Conservation (phyloP, 2,329 filamentous ascomycete species). For the Exophiala alcalophila region DNA sequence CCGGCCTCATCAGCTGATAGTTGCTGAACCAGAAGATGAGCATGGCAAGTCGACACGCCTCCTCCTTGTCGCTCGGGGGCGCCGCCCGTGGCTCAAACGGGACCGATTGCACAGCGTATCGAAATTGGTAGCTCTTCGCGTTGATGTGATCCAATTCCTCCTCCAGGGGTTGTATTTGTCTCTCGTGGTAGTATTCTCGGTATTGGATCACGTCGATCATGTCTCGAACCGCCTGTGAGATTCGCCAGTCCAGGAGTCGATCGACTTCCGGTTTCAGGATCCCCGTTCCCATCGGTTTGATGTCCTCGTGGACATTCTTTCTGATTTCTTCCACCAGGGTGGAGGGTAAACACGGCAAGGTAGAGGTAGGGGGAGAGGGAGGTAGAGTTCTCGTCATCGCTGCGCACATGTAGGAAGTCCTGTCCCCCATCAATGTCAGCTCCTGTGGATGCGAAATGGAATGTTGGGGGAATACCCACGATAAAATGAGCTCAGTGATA, state of each 20-base stretch:
- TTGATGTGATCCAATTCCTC: conserved; percentile 18
- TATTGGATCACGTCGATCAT: conserved; percentile 19
- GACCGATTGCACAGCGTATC: conserved; percentile 14
- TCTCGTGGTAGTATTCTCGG: conserved; percentile 21
- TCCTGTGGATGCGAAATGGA: not conserved
- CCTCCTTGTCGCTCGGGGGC: conserved; percentile 19
- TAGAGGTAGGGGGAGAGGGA: conserved; percentile 15
- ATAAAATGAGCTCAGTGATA: conserved; percentile 16
- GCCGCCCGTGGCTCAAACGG: conserved; percentile 15
- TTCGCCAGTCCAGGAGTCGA: conserved; percentile 15
- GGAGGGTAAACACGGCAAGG: conserved; percentile 6
- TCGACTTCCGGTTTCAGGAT: conserved; percentile 13
- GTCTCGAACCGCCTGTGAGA: conserved; percentile 17
- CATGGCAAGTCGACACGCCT: conserved; percentile 14
- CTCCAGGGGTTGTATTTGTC: conserved; percentile 8
- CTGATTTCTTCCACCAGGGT: conserved; percentile 15
- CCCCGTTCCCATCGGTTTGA: conserved; percentile 14
- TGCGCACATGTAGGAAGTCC: conserved; percentile 19
- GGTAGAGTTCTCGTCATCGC: conserved; percentile 15
- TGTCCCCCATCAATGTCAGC: conserved; percentile 6
- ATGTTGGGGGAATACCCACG: conserved; percentile 4
- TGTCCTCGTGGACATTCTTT: conserved; percentile 11
- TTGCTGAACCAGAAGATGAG: conserved; percentile 22
- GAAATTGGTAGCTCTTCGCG: conserved; percentile 20
- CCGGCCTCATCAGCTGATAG: conserved; percentile 14